Percentiles rank a stretch among this genome's conserved stretches.
phyloP scores from a whole-genome alignment of 768 basidiomycete species.

The Leccinum aurantiacum region DNA sequence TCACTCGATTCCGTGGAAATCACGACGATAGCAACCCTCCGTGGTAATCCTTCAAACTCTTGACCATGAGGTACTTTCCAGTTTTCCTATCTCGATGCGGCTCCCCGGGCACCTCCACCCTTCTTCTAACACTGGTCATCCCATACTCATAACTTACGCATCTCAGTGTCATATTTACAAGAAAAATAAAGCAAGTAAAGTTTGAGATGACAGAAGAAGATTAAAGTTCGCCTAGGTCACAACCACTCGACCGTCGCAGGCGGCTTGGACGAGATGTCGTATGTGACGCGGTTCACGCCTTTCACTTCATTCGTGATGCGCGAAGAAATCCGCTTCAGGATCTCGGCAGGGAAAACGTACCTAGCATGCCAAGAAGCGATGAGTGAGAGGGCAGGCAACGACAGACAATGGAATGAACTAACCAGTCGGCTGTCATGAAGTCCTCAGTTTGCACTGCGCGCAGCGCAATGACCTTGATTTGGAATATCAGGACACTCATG shows the following conservation, averaged over 20 bases:
- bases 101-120: not conserved
- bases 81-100: too few species aligned
- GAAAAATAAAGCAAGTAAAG: not conserved
- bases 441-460: conserved; percentile 98
- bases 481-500: conserved; percentile 3
- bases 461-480: conserved; percentile 77
- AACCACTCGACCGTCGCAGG: conserved; percentile 67
- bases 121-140: not conserved
- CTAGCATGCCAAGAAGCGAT: conserved; percentile 36
- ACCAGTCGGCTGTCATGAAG: conserved; percentile 99
- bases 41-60: not conserved
- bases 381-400: conserved; percentile 10
- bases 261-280: conserved; percentile 96
- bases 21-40: not conserved
- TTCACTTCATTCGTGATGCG: conserved; percentile 97
- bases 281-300: conserved; percentile 95
- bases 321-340: conserved; percentile 88
- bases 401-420: conserved; percentile 20
- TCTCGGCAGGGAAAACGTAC: conserved; percentile 93
- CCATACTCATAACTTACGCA: not conserved
- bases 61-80: not conserved
- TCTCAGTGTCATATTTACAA: not conserved
- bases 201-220: not conserved
- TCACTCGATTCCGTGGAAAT: not conserved
- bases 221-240: conserved; percentile 16